A percentile compares a stretch with the other conserved stretches of the same genome.
Evolutionary conservation across 2,329 filamentous ascomycete species (phyloP).

Genomic region (Botryosphaeria agaves): DNA sequence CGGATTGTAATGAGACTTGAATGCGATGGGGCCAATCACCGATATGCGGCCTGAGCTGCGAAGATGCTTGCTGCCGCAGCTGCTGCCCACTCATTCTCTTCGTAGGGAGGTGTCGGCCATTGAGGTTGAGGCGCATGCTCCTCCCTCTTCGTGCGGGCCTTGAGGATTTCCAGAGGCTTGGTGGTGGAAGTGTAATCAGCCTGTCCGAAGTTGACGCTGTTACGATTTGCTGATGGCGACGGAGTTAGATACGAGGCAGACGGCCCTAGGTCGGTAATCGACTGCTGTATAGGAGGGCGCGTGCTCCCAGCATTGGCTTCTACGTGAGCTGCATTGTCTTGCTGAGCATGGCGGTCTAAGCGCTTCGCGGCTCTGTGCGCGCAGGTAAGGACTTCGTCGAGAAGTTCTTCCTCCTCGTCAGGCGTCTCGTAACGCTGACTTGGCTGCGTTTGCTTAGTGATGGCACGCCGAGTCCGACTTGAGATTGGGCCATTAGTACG

Average conservation of each 20-base stretch:
- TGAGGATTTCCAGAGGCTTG: constrained; percentile 53
- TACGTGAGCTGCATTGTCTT: constrained; percentile 7
- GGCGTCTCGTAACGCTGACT: constrained; percentile 82
- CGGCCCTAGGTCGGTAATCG: constrained; percentile 44
- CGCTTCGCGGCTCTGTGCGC: constrained; percentile 59
- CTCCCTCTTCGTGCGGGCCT: constrained; percentile 34
- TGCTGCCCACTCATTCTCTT: constrained; percentile 81
- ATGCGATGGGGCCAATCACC: background rate
- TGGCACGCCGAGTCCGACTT: constrained; percentile 61
- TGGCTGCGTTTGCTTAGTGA: constrained; percentile 51
- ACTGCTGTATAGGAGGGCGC: constrained; percentile 38
- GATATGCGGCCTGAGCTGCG: constrained; percentile 20
- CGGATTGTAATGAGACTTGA: background rate
- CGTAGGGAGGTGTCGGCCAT: constrained; percentile 92
- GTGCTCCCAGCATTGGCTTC: constrained; percentile 23
- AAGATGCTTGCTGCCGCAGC: constrained; percentile 69
- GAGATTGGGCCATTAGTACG: constrained; percentile 42
- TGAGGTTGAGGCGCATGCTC: constrained; percentile 45
- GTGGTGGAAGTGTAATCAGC: constrained; percentile 43
- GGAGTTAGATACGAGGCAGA: constrained; percentile 49
- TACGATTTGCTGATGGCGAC: constrained; percentile 68
- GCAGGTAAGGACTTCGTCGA: constrained; percentile 73
- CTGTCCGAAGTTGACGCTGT: constrained; percentile 55
- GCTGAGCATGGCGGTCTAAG: constrained; percentile 35
- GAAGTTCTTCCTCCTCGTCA: constrained; percentile 87